A percentile compares a stretch with the other conserved stretches of the same genome.
These are phyloP conservation scores for Colletotrichum melonis DNA, from an alignment of 2,329 filamentous ascomycete species.

Conservation along the genomic window DNA sequence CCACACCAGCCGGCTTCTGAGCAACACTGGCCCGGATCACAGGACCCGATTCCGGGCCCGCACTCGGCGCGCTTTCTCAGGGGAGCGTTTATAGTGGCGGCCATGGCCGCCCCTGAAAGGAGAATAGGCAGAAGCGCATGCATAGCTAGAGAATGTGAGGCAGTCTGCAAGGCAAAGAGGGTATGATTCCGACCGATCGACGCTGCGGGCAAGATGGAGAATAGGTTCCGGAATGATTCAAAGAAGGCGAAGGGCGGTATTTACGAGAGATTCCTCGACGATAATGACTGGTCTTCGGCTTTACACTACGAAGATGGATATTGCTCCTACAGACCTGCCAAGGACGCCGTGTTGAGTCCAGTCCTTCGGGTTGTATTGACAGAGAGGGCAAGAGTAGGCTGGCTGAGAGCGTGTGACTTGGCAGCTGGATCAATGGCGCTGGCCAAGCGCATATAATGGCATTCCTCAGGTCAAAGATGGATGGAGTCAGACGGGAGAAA, in stretches of 20 bases:
- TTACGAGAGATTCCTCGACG: slow-evolving; percentile 19
- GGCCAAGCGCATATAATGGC: slow-evolving; percentile 19
- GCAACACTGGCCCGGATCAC: slow-evolving; percentile 47
- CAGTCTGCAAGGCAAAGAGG: slow-evolving; percentile 17
- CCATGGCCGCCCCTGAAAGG: slow-evolving; percentile 28
- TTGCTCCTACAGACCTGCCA: slow-evolving; percentile 12
- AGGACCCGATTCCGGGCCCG: slow-evolving; percentile 49
- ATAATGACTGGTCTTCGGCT: neutral
- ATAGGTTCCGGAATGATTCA: neutral
- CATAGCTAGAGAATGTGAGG: slow-evolving; percentile 21
- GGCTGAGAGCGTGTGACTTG: slow-evolving; percentile 11
- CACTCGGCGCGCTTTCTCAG: slow-evolving; percentile 41
- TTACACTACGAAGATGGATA: neutral
- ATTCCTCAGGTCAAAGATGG: neutral
- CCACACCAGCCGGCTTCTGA: slow-evolving; percentile 52
- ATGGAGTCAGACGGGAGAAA: slow-evolving; percentile 9
- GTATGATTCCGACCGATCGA: slow-evolving; percentile 31
- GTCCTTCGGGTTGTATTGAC: neutral
- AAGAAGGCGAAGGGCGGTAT: slow-evolving; percentile 24
- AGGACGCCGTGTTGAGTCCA: slow-evolving; percentile 9
- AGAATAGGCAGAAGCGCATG: slow-evolving; percentile 29
- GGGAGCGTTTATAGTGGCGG: slow-evolving; percentile 28
- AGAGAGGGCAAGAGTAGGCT: neutral
- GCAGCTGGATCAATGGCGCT: slow-evolving; percentile 23
- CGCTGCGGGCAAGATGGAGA: slow-evolving; percentile 18